Conservation (phyloP, 805 yeast genomes). For the Starmerella apicola region DNA sequence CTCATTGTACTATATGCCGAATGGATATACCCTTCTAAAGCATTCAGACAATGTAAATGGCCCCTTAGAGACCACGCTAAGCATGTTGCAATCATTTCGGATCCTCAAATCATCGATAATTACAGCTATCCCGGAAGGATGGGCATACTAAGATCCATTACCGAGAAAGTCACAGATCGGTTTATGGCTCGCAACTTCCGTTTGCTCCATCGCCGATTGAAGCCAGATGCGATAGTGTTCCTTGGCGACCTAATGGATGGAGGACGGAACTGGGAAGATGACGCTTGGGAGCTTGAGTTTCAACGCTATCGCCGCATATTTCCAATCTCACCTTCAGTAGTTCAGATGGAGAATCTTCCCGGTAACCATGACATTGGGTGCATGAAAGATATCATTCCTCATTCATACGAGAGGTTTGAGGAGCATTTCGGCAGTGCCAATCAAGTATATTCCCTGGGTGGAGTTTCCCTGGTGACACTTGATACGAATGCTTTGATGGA, state of each 20-base stretch:
- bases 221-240: slow-evolving; percentile 67
- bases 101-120: slow-evolving; percentile 86
- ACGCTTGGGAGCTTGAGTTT: slow-evolving; percentile 58
- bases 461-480: slow-evolving; percentile 61
- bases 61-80: slow-evolving; percentile 13
- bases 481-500: slow-evolving; percentile 79
- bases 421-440: slow-evolving; percentile 62
- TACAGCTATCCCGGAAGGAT: slow-evolving; percentile 74
- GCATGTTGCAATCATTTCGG: slow-evolving; percentile 58
- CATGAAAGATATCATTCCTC: slow-evolving; percentile 53
- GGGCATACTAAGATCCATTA: slow-evolving; percentile 37
- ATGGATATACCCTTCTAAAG: slow-evolving; percentile 35
- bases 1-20: slow-evolving; percentile 41
- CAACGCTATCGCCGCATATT: slow-evolving; percentile 56
- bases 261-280: slow-evolving; percentile 73
- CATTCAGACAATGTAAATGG: slow-evolving; percentile 49
- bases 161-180: slow-evolving; percentile 56
- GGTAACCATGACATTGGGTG: slow-evolving; percentile 98
- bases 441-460: slow-evolving; percentile 42
- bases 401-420: slow-evolving; percentile 50
- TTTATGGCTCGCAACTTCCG: slow-evolving; percentile 69
- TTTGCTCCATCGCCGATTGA: slow-evolving; percentile 41
- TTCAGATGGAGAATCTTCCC: slow-evolving; percentile 36
- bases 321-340: slow-evolving; percentile 29
- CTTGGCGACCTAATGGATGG: slow-evolving; percentile 93